Base-by-base conservation (phyloP, 2,329 filamentous ascomycete species). In the Lithohypha guttulata region DNA sequence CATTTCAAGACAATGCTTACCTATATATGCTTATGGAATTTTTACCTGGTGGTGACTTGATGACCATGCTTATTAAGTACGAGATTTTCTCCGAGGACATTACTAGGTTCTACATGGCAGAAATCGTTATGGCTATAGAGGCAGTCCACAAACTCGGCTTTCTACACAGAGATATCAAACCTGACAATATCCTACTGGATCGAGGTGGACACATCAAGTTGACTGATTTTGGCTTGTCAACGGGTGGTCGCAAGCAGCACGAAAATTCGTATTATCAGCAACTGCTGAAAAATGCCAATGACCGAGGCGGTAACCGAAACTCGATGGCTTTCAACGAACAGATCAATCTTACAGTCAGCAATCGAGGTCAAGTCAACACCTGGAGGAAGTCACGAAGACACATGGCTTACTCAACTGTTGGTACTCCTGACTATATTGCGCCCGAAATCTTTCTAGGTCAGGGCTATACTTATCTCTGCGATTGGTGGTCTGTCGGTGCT, bases 11-110 rank as follows among this genome's bases (percentile, higher is more conserved):
- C 59, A 73, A 75, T 31, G 89, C 91, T 50, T 98, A 95, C 66
- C 70, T 98, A 23, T 98, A 98, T 69, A 91, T 98, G 80, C 71
- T 98, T 45, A 98, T 98, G 91, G 91, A 98, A 64, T 98, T 96
- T 64, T 73, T 98, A 61, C 91, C 91, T 6, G 91, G 91, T 61
- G 91, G 91, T 61, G 91, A 98, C 66, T 64, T 98, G 60, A 98
- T 98, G 91, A 98, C 91, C 3, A 98, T 98, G 91, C 71, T 98
- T 52, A 98, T 98, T 69, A 98, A 96, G 71, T 98, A 98, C 57
- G 91, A 98, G 61, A 95, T 98, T 60, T 98, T 98, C 62, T 93
- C 86, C 0, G 89, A 96, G 61, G 91, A 98, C 52, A 96, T 98
- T 51, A 98, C 91, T 20, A 79, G 91, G 13, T 98, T 98, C 64